phyloP scores from a whole-genome alignment of 2,329 filamentous ascomycete species.

The Aspergillus novoparasiticus region DNA sequence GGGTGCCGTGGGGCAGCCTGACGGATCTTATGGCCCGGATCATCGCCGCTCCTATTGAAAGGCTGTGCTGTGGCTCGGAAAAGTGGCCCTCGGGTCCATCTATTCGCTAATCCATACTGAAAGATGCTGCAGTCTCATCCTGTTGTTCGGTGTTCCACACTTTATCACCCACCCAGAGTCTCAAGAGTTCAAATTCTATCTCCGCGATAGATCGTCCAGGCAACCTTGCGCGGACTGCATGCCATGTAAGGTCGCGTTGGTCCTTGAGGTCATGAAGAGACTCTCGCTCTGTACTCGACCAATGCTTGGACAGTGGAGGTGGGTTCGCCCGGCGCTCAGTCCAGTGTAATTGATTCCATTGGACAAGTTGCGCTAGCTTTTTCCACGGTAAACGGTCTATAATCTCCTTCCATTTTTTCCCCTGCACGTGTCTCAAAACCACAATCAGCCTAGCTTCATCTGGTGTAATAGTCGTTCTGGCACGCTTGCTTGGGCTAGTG shows the following conservation, averaged over 20 bases:
- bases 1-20: background rate
- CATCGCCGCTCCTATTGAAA: background rate
- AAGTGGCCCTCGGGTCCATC: constrained; percentile 6
- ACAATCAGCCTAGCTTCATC: constrained; percentile 37
- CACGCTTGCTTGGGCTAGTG: constrained; percentile 23
- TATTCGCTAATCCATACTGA: background rate
- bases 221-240: constrained; percentile 29
- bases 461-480: constrained; percentile 27
- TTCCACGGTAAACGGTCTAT: constrained; percentile 29
- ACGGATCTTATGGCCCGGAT: background rate
- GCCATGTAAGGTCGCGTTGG: constrained; percentile 34
- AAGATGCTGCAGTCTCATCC: constrained; percentile 1
- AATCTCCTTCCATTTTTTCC: constrained; percentile 34
- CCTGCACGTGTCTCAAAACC: constrained; percentile 30
- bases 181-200: constrained; percentile 38
- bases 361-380: constrained; percentile 22
- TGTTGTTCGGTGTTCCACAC: constrained; percentile 15
- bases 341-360: constrained; percentile 36
- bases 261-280: constrained; percentile 29
- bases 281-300: constrained; percentile 32
- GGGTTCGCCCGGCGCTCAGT: constrained; percentile 28
- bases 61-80: background rate
- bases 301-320: constrained; percentile 29
- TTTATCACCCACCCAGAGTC: constrained; percentile 32
- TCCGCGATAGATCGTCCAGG: constrained; percentile 32